Evolutionary conservation across 1,284 basidiomycete genomes (phyloP).

Genomic region (Sphaerobolus stellatus): DNA sequence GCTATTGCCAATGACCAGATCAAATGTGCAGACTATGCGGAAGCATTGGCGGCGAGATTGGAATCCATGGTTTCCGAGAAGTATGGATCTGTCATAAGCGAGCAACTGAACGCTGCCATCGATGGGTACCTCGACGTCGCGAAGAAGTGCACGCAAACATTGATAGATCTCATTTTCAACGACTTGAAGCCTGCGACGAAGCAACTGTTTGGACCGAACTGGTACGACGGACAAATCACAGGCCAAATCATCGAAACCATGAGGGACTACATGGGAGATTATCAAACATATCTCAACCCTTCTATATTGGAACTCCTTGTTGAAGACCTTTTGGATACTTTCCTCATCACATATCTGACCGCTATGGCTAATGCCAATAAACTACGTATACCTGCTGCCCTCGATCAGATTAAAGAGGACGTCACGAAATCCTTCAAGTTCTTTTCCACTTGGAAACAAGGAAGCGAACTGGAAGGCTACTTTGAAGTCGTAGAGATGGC

Average conservation of each 20-base stretch:
- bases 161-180: slow-evolving; percentile 95
- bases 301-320: slow-evolving; percentile 90
- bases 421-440: slow-evolving; percentile 76
- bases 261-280: slow-evolving; percentile 93
- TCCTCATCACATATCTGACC: slow-evolving; percentile 90
- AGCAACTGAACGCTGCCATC: slow-evolving; percentile 91
- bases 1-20: slow-evolving; percentile 99
- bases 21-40: slow-evolving; percentile 92
- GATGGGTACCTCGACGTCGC: slow-evolving; percentile 98
- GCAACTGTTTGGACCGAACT: slow-evolving; percentile 78
- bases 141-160: slow-evolving; percentile 91
- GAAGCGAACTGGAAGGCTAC: slow-evolving; percentile 77
- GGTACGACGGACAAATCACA: slow-evolving; percentile 90
- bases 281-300: slow-evolving; percentile 87
- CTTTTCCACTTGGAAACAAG: slow-evolving; percentile 78
- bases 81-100: slow-evolving; percentile 81
- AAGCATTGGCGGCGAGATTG: slow-evolving; percentile 80
- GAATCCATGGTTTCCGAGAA: slow-evolving; percentile 93
- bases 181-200: slow-evolving; percentile 90
- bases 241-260: slow-evolving; percentile 91
- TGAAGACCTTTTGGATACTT: slow-evolving; percentile 91
- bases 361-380: slow-evolving; percentile 85
- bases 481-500: slow-evolving; percentile 90
- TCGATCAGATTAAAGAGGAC: slow-evolving; percentile 81
- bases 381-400: slow-evolving; percentile 82